Base-by-base conservation (phyloP, 768 basidiomycete genomes). In the Atractiella rhizophila region DNA sequence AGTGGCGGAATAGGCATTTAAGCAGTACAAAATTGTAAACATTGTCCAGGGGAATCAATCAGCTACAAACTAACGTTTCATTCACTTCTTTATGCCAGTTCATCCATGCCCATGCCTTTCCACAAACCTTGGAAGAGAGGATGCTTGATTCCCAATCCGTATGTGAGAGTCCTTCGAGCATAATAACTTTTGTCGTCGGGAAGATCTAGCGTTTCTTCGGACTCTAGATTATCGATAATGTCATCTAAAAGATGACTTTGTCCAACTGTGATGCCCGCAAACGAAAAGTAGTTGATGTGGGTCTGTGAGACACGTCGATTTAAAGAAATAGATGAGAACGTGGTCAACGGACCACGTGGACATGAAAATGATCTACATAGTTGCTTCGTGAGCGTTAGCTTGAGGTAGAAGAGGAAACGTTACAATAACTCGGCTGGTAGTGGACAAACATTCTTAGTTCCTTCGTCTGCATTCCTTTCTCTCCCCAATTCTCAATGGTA, bases 351-450 rank as follows among this genome's bases (percentile, higher is more conserved):
- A 46, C 51, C 20, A 54, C 38, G 33, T 54, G 53, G 1, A 54
- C 51, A 39, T 54, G 53, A 31, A 54, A 48, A 40, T 54, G 53
- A n/a, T 54, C 50, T 49, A 25, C 11, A 13, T 1, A 35, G 27
- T 16, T n/a, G 15, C 16, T 9, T 20, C 23, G 10, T 15, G 19
- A 23, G 39, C 20, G 34, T 23, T 16, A 20, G 19, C 18, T 12
- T 2, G 20, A 6, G 18, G 16, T 7, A 33, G 13, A 16, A 18
- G 13, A 3, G 9, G 4, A 21, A 23, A 4, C 65, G 78, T 47
- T 43, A 86, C 86, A 94, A 55, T 94, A 96, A 28, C 74, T 78
- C 0, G 88, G 88, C 54, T 91, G 86, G 56, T 98, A 98, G 56
- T 98, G 91, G 12, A 96, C 60, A 51, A 73, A 85, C 63, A 86